Percentiles rank a stretch among this genome's conserved stretches.
Evolutionary conservation across 2,329 filamentous ascomycete genomes (phyloP).

Genomic region (Fusarium illudens): DNA sequence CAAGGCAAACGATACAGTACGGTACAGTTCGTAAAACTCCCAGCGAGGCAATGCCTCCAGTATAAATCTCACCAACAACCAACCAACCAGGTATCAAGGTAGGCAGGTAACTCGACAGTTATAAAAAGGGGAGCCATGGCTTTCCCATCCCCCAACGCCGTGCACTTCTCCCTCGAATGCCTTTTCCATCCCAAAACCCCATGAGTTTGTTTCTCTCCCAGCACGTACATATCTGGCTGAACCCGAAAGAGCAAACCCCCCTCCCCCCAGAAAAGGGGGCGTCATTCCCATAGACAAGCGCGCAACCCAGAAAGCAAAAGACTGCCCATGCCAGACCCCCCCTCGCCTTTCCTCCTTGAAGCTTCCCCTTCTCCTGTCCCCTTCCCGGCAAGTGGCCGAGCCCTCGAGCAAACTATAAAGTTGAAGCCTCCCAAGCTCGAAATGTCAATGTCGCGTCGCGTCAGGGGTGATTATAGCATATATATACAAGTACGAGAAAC

Average conservation of each 20-base stretch:
- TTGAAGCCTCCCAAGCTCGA: constrained; percentile 20
- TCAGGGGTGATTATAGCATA: constrained; percentile 32
- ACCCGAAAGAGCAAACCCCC: constrained; percentile 19
- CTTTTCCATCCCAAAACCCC: constrained; percentile 29
- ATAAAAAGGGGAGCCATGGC: constrained; percentile 26
- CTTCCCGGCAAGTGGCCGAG: not conserved
- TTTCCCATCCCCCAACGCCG: constrained; percentile 39
- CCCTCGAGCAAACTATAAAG: constrained; percentile 17
- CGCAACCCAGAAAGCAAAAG: constrained; percentile 12
- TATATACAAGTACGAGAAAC: constrained; percentile 27
- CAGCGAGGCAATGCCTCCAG: constrained; percentile 11
- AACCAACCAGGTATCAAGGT: not conserved
- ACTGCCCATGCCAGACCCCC: constrained; percentile 5
- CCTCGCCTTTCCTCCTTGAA: not conserved
- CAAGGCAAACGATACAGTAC: constrained; percentile 25
- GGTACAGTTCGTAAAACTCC: constrained; percentile 16
- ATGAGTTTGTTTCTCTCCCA: constrained; percentile 7
- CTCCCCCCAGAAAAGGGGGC: not conserved
- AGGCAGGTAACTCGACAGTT: not conserved
- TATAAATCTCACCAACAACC: constrained; percentile 16
- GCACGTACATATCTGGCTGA: constrained; percentile 4
- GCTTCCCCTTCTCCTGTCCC: constrained; percentile 3
- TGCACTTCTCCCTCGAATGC: constrained; percentile 27
- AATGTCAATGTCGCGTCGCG: constrained; percentile 30
- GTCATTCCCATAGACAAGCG: constrained; percentile 1